Conservation (phyloP, 352 stramenopile genomes). For the Saprolegnia parasitica region DNA sequence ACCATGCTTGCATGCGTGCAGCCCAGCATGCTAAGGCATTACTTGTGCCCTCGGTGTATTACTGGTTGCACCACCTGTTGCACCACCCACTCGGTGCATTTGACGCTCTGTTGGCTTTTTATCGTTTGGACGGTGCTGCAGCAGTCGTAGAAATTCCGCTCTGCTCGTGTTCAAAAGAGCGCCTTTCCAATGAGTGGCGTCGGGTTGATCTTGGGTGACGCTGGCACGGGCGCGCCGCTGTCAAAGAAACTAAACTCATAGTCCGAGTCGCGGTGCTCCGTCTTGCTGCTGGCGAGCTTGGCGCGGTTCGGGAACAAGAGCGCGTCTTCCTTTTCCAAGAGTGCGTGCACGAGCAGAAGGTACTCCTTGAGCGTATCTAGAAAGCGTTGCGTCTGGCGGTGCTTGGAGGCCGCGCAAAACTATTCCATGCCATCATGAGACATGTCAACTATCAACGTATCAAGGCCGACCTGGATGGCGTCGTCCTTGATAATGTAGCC, state of each 20-base stretch:
- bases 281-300: slow-evolving; percentile 32
- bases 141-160: too few species aligned
- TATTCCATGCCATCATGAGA: neutral
- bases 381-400: slow-evolving; percentile 79
- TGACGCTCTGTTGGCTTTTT: too few species aligned
- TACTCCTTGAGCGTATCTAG: slow-evolving; percentile 79
- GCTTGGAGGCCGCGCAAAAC: slow-evolving; percentile 77
- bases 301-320: slow-evolving; percentile 70
- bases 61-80: too few species aligned
- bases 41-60: too few species aligned
- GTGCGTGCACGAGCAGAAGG: slow-evolving; percentile 66
- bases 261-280: neutral
- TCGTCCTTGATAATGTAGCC: slow-evolving; percentile 98
- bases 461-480: slow-evolving; percentile 63
- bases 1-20: too few species aligned
- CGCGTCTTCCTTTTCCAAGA: slow-evolving; percentile 72
- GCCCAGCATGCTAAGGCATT: too few species aligned
- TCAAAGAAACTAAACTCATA: slow-evolving; percentile 78
- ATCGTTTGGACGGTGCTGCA: too few species aligned
- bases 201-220: neutral
- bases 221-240: slow-evolving; percentile 23
- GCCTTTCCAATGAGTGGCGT: slow-evolving; percentile 11
- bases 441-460: neutral
- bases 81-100: too few species aligned
- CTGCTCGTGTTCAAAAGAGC: neutral